These are phyloP conservation scores for Lagenidium sp. DNA, from an alignment of 352 stramenopile species.

Conservation along the genomic window DNA sequence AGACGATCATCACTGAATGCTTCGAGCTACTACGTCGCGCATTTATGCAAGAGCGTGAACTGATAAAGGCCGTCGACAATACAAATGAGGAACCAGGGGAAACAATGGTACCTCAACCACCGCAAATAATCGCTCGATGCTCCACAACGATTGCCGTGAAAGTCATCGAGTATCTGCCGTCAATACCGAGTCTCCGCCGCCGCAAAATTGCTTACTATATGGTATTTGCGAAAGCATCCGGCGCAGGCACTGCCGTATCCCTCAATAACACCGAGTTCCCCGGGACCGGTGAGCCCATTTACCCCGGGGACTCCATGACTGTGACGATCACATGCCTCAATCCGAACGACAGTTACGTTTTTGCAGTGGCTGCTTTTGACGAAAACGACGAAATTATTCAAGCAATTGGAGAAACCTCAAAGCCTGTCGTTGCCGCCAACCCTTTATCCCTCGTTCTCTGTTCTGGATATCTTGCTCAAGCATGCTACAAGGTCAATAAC, in stretches of 20 bases:
- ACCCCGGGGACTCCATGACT: conserved; percentile 5
- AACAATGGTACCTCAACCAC: conserved; percentile 20
- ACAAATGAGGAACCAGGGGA: background rate
- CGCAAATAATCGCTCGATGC: conserved; percentile 40
- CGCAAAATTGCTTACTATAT: conserved; percentile 56
- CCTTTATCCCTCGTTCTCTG: conserved; percentile 49
- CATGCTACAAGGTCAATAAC: conserved; percentile 25
- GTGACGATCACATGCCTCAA: conserved; percentile 41
- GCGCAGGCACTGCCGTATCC: conserved; percentile 65
- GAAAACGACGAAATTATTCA: conserved; percentile 46
- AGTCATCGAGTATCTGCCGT: conserved; percentile 28
- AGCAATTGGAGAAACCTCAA: conserved; percentile 52
- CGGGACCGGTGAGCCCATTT: conserved; percentile 48
- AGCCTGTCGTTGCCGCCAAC: conserved; percentile 54
- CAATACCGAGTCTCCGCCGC: conserved; percentile 13
- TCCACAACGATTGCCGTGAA: conserved; percentile 42
- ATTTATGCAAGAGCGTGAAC: conserved; percentile 30
- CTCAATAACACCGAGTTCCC: conserved; percentile 58
- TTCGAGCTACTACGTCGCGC: conserved; percentile 31
- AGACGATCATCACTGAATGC: conserved; percentile 28
- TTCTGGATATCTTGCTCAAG: conserved; percentile 65
- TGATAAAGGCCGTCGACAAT: conserved; percentile 8
- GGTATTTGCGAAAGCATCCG: conserved; percentile 62
- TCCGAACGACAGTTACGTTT: conserved; percentile 77
- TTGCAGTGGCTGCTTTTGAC: conserved; percentile 76